These are phyloP conservation scores for Spatholobus suberectus DNA, from an alignment of 306 rosid species.

Conservation along the genomic window DNA sequence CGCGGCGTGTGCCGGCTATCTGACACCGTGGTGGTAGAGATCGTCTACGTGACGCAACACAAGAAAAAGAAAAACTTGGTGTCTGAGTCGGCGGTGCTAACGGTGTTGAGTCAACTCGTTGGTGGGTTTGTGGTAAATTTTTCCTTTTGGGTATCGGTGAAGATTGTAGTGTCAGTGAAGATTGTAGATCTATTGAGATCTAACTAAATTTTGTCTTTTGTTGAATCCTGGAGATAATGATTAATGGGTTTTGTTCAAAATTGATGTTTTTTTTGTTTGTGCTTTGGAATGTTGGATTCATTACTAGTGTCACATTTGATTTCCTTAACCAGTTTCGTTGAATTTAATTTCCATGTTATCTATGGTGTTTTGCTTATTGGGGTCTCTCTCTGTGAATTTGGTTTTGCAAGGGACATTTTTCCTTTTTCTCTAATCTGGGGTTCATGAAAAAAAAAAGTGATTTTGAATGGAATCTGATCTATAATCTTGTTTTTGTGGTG, in stretches of 20 bases:
- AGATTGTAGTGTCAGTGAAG: too few species aligned
- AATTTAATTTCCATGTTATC: conserved; percentile 22
- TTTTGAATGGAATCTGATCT: conserved; percentile 52
- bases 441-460: conserved; percentile 10
- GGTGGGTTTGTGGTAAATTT: too few species aligned
- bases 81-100: too few species aligned
- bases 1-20: too few species aligned
- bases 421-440: conserved; percentile 16
- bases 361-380: conserved; percentile 41
- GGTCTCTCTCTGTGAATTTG: conserved; percentile 39
- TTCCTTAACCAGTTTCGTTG: neutral
- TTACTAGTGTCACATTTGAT: conserved; percentile 18
- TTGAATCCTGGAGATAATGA: neutral
- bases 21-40: too few species aligned
- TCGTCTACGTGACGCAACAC: too few species aligned
- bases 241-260: conserved; percentile 29
- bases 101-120: too few species aligned
- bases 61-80: too few species aligned
- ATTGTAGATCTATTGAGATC: conserved; percentile 42
- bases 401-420: conserved; percentile 20
- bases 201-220: conserved; percentile 23
- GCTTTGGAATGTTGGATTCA: conserved; percentile 31
- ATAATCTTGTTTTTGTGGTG: conserved; percentile 2
- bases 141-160: neutral
- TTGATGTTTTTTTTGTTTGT: neutral